Percentiles rank a stretch among this genome's conserved stretches.
phyloP scores from a whole-genome alignment of 805 yeast species.

The Kodamaea sagamina region DNA sequence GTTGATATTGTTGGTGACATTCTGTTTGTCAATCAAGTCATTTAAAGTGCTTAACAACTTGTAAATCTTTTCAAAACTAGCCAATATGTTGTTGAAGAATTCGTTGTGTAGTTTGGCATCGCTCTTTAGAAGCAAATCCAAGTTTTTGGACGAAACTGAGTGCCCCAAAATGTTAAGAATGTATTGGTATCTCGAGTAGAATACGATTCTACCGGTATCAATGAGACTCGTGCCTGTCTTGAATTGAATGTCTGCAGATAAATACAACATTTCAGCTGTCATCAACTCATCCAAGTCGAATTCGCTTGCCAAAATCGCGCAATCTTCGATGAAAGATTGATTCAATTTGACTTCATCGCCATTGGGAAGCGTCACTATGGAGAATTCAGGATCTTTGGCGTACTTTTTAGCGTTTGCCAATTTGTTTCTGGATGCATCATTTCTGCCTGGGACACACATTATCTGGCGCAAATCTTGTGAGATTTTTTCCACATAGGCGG shows the following conservation, averaged over 20 bases:
- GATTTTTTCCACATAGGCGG: constrained; percentile 31
- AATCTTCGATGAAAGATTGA: constrained; percentile 60
- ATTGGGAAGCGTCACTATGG: constrained; percentile 49
- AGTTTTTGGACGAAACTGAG: constrained; percentile 24
- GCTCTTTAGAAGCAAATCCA: constrained; percentile 25
- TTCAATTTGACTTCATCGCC: constrained; percentile 65
- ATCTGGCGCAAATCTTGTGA: constrained; percentile 48
- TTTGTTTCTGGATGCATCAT: constrained; percentile 46
- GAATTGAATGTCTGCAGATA: constrained; percentile 40
- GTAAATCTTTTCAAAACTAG: constrained; percentile 62
- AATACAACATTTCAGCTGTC: constrained; percentile 67
- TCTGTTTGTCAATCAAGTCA: constrained; percentile 47
- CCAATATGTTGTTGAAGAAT: constrained; percentile 44
- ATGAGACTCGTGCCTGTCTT: constrained; percentile 50
- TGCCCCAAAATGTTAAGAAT: constrained; percentile 64
- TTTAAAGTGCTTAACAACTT: constrained; percentile 54
- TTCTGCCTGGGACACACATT: constrained; percentile 45
- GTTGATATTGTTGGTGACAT: constrained; percentile 54
- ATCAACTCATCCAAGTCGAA: constrained; percentile 66
- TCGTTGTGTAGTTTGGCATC: constrained; percentile 18
- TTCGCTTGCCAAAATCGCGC: constrained; percentile 57
- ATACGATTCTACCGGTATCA: constrained; percentile 68
- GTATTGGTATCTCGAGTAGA: constrained; percentile 67
- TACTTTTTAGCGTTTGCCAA: constrained; percentile 36
- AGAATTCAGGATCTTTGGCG: constrained; percentile 16